Evolutionary conservation across 257 asterid genomes (phyloP).

Genomic region (Linderniella brevidens): DNA sequence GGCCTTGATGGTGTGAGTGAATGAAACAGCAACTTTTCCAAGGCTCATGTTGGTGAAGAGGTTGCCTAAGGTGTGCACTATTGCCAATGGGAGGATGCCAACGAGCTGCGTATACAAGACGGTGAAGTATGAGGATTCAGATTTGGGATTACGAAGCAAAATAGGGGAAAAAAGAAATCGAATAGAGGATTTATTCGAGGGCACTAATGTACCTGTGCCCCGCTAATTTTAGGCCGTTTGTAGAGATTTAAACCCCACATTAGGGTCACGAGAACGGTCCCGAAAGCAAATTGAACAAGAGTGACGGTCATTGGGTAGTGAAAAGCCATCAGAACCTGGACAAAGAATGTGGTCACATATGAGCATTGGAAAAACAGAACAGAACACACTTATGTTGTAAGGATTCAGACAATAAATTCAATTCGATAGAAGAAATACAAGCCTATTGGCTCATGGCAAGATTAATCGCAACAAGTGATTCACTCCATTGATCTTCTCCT

Average conservation of each 20-base stretch:
- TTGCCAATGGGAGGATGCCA: background rate
- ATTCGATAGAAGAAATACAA: background rate
- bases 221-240: background rate
- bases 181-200: background rate
- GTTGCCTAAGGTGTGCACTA: slow-evolving; percentile 1
- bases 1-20: slow-evolving; percentile 3
- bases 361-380: background rate
- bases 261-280: background rate
- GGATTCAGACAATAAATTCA: background rate
- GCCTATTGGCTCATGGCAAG: no score
- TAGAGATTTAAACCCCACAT: slow-evolving; percentile 2
- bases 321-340: slow-evolving; percentile 1
- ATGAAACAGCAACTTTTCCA: slow-evolving; percentile 2
- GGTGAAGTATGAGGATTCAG: background rate
- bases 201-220: background rate
- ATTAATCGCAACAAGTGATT: no score
- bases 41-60: slow-evolving; percentile 1
- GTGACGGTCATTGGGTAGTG: slow-evolving; percentile 1
- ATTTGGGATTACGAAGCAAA: background rate
- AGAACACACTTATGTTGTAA: background rate
- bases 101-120: background rate
- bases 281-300: background rate
- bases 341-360: background rate
- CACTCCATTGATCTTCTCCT: no score
- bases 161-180: background rate